Conservation (phyloP, 192 early-diverging fungal species). For the Coemansia sp. region DNA sequence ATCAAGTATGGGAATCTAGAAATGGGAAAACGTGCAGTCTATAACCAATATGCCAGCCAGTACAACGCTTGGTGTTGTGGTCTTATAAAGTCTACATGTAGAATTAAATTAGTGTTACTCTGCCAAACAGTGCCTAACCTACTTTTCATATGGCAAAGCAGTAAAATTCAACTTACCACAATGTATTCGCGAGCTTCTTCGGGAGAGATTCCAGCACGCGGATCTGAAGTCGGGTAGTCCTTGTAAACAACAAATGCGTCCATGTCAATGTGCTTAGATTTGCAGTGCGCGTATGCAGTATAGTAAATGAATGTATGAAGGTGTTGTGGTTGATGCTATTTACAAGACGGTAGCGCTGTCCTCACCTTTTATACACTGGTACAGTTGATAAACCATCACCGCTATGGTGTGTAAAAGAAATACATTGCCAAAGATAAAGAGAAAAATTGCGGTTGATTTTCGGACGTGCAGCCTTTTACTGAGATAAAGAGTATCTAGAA, state of each 20-base stretch:
- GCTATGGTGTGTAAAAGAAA: neutral
- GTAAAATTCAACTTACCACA: slow-evolving; percentile 12
- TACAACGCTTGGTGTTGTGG: no score
- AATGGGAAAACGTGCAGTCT: no score
- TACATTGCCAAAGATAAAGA: neutral
- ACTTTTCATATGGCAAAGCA: no score
- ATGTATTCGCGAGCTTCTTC: slow-evolving; percentile 28
- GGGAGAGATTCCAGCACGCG: slow-evolving; percentile 18
- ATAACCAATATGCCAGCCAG: no score
- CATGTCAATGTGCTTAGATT: neutral
- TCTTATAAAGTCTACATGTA: no score
- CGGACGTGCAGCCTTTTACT: neutral
- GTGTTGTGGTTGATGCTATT: neutral
- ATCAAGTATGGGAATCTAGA: no score
- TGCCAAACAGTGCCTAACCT: no score
- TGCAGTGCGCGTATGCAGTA: neutral
- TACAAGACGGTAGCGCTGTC: neutral
- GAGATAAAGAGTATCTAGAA: neutral
- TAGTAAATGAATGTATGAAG: neutral
- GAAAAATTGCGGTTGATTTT: neutral
- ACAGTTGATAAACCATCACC: neutral
- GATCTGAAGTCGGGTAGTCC: slow-evolving; percentile 40
- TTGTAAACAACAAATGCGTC: slow-evolving; percentile 9
- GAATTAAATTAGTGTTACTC: no score
- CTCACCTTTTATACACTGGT: neutral